Evolutionary conservation across 2,329 filamentous ascomycete species (phyloP), one percentile per base, ranked within the genome.

Genomic region (Pyricularia grisea): DNA sequence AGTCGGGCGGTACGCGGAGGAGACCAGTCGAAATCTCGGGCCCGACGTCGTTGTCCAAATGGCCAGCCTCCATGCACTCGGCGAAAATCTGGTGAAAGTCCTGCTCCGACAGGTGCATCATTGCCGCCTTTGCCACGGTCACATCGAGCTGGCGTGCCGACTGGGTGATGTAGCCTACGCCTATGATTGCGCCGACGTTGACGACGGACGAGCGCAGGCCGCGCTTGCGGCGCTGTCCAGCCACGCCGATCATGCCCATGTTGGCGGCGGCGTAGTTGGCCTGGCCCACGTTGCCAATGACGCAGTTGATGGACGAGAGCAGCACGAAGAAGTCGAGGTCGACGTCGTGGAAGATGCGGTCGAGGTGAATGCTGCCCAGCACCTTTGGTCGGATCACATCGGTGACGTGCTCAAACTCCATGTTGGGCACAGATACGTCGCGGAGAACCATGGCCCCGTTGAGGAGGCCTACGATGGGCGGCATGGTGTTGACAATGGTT

Each of bases 181-280:
- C 80, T 1, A 74, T 42, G 0, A 82, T 69, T 3, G 69, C 27
- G 11, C 76, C 75, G 11, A 81, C 74, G 55, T 78, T 68, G 11
- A 81, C 73, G 4, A 74, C 71, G 3, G 76, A 77, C 0, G 71
- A 80, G 14, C 75, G 74, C 0, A 79, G 67, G 0, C 81, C 80
- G 1, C 76, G 74, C 5, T 70, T 70, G 0, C 77, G 70, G 6
- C 81, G 73, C 4, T 78, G 71, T 0, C 69, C 64, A 0, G 74
- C 77, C 0, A 84, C 72, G 1, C 69, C 70, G 3, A 70, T 69
- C 74, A 82, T 78, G 71, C 76, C 83, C 9, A 69, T 69, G 70
- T 82, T 82, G 2, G 78, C 80, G 0, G 79, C 78, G 1, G 73
- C 70, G 70, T 84, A 84, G 70, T 79, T 81, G 3, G 75, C 69